These are phyloP conservation scores for Crithidia mellificae DNA, from an alignment of 208 protist species.

Conservation along the genomic window DNA sequence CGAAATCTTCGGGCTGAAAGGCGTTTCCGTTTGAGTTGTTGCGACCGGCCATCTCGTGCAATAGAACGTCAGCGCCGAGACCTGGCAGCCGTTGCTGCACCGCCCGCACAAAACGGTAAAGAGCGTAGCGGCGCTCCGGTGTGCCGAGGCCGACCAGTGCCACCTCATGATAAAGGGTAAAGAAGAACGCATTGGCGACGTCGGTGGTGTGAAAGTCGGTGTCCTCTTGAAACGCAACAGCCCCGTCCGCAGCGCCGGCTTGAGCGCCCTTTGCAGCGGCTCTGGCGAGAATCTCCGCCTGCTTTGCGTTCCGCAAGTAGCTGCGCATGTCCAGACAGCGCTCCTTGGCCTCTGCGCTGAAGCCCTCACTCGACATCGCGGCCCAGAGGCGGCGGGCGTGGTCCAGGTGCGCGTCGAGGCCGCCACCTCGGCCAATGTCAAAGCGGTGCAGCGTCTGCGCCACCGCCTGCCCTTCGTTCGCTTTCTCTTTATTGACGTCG, in stretches of 20 bases:
- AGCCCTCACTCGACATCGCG: not conserved
- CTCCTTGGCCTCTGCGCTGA: slow-evolving; percentile 5
- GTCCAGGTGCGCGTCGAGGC: slow-evolving; percentile 5
- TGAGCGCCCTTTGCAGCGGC: too few species aligned
- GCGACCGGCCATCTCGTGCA: slow-evolving; percentile 27
- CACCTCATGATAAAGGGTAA: slow-evolving; percentile 65
- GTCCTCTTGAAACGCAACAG: slow-evolving; percentile 38
- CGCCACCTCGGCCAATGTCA: slow-evolving; percentile 5
- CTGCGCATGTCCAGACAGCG: slow-evolving; percentile 27
- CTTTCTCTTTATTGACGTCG: not conserved
- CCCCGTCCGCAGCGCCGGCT: not conserved
- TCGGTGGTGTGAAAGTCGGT: slow-evolving; percentile 38
- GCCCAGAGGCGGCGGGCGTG: slow-evolving; percentile 14
- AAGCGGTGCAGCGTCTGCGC: slow-evolving; percentile 6
- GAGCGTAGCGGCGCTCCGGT: slow-evolving; percentile 26
- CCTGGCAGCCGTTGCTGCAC: slow-evolving; percentile 46
- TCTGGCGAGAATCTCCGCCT: too few species aligned
- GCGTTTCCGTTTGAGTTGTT: not conserved
- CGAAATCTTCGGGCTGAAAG: not conserved
- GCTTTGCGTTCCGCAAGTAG: slow-evolving; percentile 24
- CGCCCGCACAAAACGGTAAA: slow-evolving; percentile 47
- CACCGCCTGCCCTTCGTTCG: not conserved
- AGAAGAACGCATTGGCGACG: slow-evolving; percentile 66
- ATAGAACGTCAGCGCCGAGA: slow-evolving; percentile 38
- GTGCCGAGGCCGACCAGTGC: slow-evolving; percentile 37